A percentile compares a stretch with the other conserved stretches of the same genome.
Conservation (phyloP, 1,284 basidiomycete genomes). For the Sporisorium iseilematis-ciliati region DNA sequence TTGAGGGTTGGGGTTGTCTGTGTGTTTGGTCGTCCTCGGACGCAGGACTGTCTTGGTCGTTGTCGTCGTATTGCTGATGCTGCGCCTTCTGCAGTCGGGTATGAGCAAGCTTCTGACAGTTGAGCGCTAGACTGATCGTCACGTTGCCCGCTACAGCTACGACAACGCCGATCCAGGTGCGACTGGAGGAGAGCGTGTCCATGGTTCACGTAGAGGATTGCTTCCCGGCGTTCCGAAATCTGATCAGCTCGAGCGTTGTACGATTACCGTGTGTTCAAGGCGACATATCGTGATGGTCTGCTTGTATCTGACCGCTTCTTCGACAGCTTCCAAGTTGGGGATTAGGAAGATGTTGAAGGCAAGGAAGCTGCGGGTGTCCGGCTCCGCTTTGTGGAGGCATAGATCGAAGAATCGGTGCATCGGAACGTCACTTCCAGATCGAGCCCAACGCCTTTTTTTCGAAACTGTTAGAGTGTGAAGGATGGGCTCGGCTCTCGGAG, state of each 20-base stretch:
- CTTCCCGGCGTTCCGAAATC: not conserved
- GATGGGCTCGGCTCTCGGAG: not conserved
- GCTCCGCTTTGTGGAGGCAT: constrained; percentile 7
- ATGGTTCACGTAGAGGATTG: not conserved
- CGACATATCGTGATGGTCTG: not conserved
- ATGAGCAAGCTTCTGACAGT: constrained; percentile 87
- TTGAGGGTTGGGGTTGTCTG: not conserved
- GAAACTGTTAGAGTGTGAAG: not conserved
- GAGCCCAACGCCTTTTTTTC: not conserved
- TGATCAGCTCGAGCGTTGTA: not conserved
- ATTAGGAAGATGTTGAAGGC: not conserved
- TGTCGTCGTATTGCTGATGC: constrained; percentile 32
- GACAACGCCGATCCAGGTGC: constrained; percentile 78
- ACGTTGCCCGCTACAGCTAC: constrained; percentile 87
- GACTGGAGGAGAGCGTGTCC: constrained; percentile 26
- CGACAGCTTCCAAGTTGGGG: not conserved
- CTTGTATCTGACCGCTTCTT: not conserved
- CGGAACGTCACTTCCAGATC: not conserved
- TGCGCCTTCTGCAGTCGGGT: constrained; percentile 74
- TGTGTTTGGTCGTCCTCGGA: not conserved
- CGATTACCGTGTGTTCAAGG: not conserved
- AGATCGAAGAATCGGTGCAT: not conserved
- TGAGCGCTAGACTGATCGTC: constrained; percentile 86
- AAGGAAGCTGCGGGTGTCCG: not conserved
- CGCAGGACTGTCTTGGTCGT: constrained; percentile 30